Base-by-base conservation (phyloP, 1,139 yeast genomes). In the Diutina siamensis region DNA sequence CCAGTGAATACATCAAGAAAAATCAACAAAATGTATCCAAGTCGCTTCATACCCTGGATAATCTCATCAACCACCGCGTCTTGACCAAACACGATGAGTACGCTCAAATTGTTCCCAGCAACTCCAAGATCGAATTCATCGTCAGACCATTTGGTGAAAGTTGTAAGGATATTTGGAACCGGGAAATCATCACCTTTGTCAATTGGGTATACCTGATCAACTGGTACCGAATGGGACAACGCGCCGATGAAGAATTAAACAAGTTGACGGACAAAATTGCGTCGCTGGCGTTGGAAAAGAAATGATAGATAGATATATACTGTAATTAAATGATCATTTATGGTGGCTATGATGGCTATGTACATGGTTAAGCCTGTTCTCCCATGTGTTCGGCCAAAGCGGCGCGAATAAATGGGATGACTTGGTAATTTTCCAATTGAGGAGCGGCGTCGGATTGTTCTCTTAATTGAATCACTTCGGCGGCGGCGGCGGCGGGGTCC, bases 111-210 rank as follows among this genome's bases (percentile, higher is more conserved):
- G 63, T 69, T 20, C 74, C 71, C 48, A 57, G 63, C 36, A 64
- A 72, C 44, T 68, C 78, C 40, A 68, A 72, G 36, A 63, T 68
- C 35, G 48, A 48, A 18, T 47, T 51, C 21, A 54, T 57, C 17
- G 47, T 50, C n/a, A 55, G 69, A 35, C 57, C 58, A 3, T 55
- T 59, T 35, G 48, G 78, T 40, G 92, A 86, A 59, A 80, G 89
- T 0, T 68, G 76, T 51, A 84, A 81, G 55, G 95, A 86, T 56
- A 70, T 85, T 44, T 86, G 95, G 95, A 83, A 86, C 56, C 80
- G 76, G 46, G 94, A 84, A 58, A 74, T 86, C 46, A 71, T 82
- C 51, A 71, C 67, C 44, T 73, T 75, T 52, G 87, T 80, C 22
- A 80, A 80, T 53, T 82, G 86, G 80, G 52, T 78, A 3, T 80